These are phyloP conservation scores for Fusarium dimerum DNA, from an alignment of 2,329 filamentous ascomycete species.

Conservation along the genomic window DNA sequence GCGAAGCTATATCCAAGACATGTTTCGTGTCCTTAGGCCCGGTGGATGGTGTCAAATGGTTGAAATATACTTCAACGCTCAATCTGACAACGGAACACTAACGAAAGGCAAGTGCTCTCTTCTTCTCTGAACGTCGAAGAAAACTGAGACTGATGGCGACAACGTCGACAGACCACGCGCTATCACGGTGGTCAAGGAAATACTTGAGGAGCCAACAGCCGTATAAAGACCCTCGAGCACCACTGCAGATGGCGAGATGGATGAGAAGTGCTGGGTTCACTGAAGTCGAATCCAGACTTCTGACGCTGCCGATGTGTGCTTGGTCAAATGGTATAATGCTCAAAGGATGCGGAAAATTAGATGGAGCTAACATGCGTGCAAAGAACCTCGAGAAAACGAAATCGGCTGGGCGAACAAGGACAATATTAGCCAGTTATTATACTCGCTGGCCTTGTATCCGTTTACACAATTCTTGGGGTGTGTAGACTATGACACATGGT, in stretches of 20 bases:
- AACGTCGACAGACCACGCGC: conserved; percentile 56
- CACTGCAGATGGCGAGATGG: conserved; percentile 59
- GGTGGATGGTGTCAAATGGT: conserved; percentile 87
- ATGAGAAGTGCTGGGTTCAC: conserved; percentile 65
- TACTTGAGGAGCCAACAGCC: conserved; percentile 64
- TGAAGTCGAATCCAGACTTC: conserved; percentile 65
- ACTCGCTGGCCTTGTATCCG: conserved; percentile 58
- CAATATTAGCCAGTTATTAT: conserved; percentile 55
- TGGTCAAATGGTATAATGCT: conserved; percentile 64
- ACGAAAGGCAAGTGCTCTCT: conserved; percentile 52
- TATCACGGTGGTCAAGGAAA: conserved; percentile 66
- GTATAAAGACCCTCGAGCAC: conserved; percentile 66
- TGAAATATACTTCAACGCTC: conserved; percentile 83
- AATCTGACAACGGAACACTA: conserved; percentile 82
- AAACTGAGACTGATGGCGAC: conserved; percentile 8
- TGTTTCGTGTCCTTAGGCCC: conserved; percentile 68
- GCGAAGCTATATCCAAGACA: conserved; percentile 74
- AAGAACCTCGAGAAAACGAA: conserved; percentile 52
- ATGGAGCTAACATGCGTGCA: neutral
- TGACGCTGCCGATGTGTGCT: conserved; percentile 67
- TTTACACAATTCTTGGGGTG: conserved; percentile 53
- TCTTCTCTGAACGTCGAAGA: neutral
- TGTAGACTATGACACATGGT: conserved; percentile 18
- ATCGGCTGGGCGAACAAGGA: conserved; percentile 56
- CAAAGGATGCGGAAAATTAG: neutral